Base-by-base conservation (phyloP, 352 stramenopile species). In the Globisporangium nagaii region DNA sequence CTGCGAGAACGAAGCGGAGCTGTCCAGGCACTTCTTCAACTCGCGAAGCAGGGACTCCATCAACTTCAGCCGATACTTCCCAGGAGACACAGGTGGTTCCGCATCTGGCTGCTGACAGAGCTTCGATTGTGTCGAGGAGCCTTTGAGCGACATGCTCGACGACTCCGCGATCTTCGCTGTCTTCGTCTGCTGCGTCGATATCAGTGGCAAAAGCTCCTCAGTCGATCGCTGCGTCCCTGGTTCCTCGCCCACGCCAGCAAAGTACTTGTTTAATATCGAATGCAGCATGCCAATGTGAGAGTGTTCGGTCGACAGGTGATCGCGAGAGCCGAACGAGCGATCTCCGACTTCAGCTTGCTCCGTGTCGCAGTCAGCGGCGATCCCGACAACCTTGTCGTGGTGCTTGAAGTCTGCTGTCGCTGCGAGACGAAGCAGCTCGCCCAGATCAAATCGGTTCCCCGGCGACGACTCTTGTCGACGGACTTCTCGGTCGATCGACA, bases 41-140 rank as follows among this genome's bases (percentile, higher is more conserved):
- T 88, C 74, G 8, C 68, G 56, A 15, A 84, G 56, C 27, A 90
- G 58, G 6, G 75, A 62, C 31, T 89, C 78, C 63, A 89, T 82
- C 10, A 89, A 49, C 51, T 75, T 68, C 34, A 74, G 86, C 1
- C 78, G 75, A 62, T 88, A 76, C 48, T 82, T 86, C 7, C 67
- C 59, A 5, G 63, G 59, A 7, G 63, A 66, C 45, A 66, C 43
- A 19, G 54, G 51, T 9, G 68, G 69, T 4, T 60, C 60, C 3
- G 65, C 49, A 37, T 75, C 68, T 11, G 62, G 68, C 25, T 71
- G 65, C 15, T 63, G 50, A n/a, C 63, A 48, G 20, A 76, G 32
- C 28, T 67, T 79, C 24, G 61, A 36, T 41, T 79, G 70, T 4
- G 43, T 47, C 12, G 43, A 46, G 20, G 49, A 44, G 17, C 63